These are phyloP conservation scores for Diaporthe vexans DNA, from an alignment of 2,329 filamentous ascomycete genomes.

Conservation along the genomic window DNA sequence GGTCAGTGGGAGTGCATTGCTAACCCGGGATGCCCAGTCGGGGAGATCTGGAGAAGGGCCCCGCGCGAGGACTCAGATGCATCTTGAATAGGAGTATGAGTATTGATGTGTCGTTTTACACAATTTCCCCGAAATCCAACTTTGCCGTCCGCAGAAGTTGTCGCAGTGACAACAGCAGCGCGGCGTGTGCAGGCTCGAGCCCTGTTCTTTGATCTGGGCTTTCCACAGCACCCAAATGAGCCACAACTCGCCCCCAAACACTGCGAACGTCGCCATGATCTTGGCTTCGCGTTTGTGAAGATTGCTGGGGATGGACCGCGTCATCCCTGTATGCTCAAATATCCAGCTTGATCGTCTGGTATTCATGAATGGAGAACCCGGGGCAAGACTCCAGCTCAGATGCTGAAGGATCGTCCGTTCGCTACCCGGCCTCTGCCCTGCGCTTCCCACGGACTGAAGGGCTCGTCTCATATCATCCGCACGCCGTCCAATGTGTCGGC, in stretches of 20 bases:
- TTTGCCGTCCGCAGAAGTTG: not conserved
- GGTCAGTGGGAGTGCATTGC: conserved; percentile 79
- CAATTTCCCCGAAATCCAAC: not conserved
- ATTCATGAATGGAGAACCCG: not conserved
- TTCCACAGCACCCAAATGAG: not conserved
- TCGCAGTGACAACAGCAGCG: not conserved
- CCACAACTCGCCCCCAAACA: not conserved
- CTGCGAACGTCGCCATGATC: not conserved
- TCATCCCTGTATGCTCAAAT: fast-evolving
- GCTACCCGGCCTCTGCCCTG: not conserved
- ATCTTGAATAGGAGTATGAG: not conserved
- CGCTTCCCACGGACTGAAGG: fast-evolving
- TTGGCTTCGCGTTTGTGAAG: not conserved
- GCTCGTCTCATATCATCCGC: not conserved
- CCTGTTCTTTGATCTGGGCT: not conserved
- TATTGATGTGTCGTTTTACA: not conserved
- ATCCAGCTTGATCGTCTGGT: fast-evolving
- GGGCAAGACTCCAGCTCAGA: not conserved
- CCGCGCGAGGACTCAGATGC: conserved; percentile 45
- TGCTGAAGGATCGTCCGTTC: not conserved
- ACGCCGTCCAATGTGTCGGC: fast-evolving
- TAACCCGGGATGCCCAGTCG: conserved; percentile 76
- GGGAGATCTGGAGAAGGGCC: conserved; percentile 73
- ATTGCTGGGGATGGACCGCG: not conserved
- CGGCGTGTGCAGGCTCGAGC: too few species aligned